Evolutionary conservation across 352 stramenopile species (phyloP).

Genomic region (Phytophthora aleatoria): DNA sequence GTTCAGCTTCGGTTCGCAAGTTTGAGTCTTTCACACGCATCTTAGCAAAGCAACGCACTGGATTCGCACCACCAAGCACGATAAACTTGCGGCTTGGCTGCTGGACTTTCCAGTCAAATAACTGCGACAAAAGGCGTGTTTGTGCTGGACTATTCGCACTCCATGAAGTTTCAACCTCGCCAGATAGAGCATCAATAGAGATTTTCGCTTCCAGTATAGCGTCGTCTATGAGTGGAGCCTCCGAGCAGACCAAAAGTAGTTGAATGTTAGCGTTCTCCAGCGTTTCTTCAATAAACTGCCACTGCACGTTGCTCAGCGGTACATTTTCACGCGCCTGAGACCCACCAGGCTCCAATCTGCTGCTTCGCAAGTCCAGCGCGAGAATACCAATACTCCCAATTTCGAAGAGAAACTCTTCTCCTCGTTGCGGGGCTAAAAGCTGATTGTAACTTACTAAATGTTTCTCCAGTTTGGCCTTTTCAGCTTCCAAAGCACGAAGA

Average conservation of each 20-base stretch:
- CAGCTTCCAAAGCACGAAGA: slow-evolving; percentile 51
- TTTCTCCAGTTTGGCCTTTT: slow-evolving; percentile 57
- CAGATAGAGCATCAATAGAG: neutral
- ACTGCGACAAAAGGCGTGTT: slow-evolving; percentile 45
- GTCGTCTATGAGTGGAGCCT: slow-evolving; percentile 57
- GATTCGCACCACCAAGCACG: slow-evolving; percentile 48
- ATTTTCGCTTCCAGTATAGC: neutral
- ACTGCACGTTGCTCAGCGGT: slow-evolving; percentile 61
- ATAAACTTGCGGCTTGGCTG: slow-evolving; percentile 48
- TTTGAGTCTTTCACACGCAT: slow-evolving; percentile 53
- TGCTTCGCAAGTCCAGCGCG: slow-evolving; percentile 67
- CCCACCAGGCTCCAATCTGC: slow-evolving; percentile 56
- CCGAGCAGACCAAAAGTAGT: slow-evolving; percentile 54
- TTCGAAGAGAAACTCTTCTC: slow-evolving; percentile 60
- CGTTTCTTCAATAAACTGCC: slow-evolving; percentile 57
- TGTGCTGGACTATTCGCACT: slow-evolving; percentile 38
- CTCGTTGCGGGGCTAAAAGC: slow-evolving; percentile 55
- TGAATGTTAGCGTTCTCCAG: slow-evolving; percentile 39
- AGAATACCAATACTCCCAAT: slow-evolving; percentile 56
- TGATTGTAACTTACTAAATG: slow-evolving; percentile 69
- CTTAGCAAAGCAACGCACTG: slow-evolving; percentile 38
- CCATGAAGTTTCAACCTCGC: slow-evolving; percentile 48
- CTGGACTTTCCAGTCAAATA: slow-evolving; percentile 81
- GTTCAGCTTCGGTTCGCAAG: slow-evolving; percentile 45
- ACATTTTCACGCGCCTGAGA: slow-evolving; percentile 62